Evolutionary conservation across 2,329 filamentous ascomycete genomes (phyloP).

Genomic region (Dissoconium aciculare): DNA sequence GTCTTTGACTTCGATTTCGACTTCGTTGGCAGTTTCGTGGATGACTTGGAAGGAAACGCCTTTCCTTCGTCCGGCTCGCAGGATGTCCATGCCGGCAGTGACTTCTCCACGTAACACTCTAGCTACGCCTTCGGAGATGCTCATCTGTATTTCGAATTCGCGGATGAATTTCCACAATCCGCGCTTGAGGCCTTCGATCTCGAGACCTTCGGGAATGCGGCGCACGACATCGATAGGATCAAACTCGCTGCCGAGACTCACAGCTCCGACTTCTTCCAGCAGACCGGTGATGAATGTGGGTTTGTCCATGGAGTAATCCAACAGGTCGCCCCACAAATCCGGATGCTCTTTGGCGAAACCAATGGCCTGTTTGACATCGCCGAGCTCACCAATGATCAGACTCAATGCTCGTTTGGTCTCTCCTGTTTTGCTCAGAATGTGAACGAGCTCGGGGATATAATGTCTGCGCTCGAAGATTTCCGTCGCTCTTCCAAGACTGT

Average conservation of each 20-base stretch:
- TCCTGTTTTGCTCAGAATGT: slow-evolving; percentile 86
- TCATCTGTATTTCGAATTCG: slow-evolving; percentile 89
- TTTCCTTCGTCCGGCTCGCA: slow-evolving; percentile 64
- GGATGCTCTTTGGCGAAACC: slow-evolving; percentile 84
- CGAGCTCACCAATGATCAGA: slow-evolving; percentile 84
- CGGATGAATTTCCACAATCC: slow-evolving; percentile 82
- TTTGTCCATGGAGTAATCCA: slow-evolving; percentile 96
- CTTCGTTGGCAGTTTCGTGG: slow-evolving; percentile 16
- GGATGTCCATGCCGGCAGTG: slow-evolving; percentile 60
- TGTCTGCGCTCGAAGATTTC: slow-evolving; percentile 63
- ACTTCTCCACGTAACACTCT: slow-evolving; percentile 79
- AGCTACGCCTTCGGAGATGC: slow-evolving; percentile 80
- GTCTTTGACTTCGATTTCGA: slow-evolving; percentile 22
- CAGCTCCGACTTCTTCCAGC: slow-evolving; percentile 83
- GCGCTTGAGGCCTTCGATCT: slow-evolving; percentile 79
- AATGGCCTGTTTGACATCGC: slow-evolving; percentile 84
- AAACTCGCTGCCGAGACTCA: slow-evolving; percentile 40
- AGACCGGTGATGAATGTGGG: slow-evolving; percentile 84
- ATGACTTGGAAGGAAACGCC: slow-evolving; percentile 80
- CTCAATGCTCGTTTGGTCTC: slow-evolving; percentile 83
- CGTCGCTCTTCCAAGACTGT: slow-evolving; percentile 69
- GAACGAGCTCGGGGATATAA: slow-evolving; percentile 87
- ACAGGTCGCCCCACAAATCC: slow-evolving; percentile 85
- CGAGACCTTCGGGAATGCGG: slow-evolving; percentile 80
- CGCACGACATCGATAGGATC: slow-evolving; percentile 81